Percentiles rank a stretch among this genome's conserved stretches.
Evolutionary conservation across 1,284 basidiomycete genomes (phyloP).

Genomic region (Microbotryomycetes sp.): DNA sequence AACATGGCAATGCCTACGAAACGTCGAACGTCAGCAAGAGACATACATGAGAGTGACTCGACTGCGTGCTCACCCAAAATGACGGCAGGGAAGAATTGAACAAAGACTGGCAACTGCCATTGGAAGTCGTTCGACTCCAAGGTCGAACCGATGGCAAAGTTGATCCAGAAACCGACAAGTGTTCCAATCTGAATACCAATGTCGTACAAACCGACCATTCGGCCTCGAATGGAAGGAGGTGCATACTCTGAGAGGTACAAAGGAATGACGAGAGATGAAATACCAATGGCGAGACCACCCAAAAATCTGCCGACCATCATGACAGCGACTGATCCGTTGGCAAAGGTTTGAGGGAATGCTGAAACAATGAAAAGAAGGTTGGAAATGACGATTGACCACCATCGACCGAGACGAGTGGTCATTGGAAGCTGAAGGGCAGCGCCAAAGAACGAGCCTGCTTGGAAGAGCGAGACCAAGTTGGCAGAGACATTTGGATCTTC

Average conservation of each 20-base stretch:
- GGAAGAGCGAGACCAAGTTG: slow-evolving; percentile 45
- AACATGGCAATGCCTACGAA: slow-evolving; percentile 17
- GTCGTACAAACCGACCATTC: slow-evolving; percentile 51
- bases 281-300: slow-evolving; percentile 66
- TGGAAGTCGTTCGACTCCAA: slow-evolving; percentile 32
- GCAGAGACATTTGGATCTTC: slow-evolving; percentile 43
- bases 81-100: slow-evolving; percentile 41
- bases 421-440: slow-evolving; percentile 33
- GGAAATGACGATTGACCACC: slow-evolving; percentile 35
- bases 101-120: slow-evolving; percentile 41
- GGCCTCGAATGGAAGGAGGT: slow-evolving; percentile 52
- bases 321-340: slow-evolving; percentile 20
- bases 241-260: slow-evolving; percentile 51
- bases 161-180: slow-evolving; percentile 49
- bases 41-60: not conserved
- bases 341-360: slow-evolving; percentile 41
- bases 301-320: slow-evolving; percentile 53
- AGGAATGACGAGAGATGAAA: slow-evolving; percentile 65
- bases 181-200: slow-evolving; percentile 45
- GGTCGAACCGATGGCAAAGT: slow-evolving; percentile 39
- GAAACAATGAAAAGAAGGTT: slow-evolving; percentile 43
- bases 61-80: slow-evolving; percentile 25
- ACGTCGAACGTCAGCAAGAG: not conserved
- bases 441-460: slow-evolving; percentile 44
- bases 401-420: slow-evolving; percentile 40